Evolutionary conservation across 2,329 filamentous ascomycete species (phyloP), one percentile per base, ranked within the genome.

Genomic region (Fusarium sp.): DNA sequence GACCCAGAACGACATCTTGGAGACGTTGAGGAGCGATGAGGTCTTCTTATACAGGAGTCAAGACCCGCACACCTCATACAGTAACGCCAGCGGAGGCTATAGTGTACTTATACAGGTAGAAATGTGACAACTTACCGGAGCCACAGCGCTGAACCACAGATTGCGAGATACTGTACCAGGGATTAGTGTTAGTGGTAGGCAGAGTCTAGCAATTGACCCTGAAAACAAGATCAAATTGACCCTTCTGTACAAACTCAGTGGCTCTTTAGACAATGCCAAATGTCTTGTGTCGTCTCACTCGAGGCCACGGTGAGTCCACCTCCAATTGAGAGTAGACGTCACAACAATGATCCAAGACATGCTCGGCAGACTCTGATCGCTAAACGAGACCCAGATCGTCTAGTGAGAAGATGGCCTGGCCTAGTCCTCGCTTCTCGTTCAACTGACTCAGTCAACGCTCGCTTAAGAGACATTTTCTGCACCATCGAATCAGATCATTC

Each of bases 31-130:
- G 6, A 33, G 13, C 14, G 17, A 26, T 26, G 7, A 22, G 8
- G 1, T 0, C 4, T 8, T 7, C 11, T 31, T 17, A 36, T 36
- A 26, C 4, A 3, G 0, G 8, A 36, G 4, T 36, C 49, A 36
- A 36, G 12, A 3, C 18, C 36, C 3, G 2, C 24, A 52, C 3
- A 3, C 0, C 2, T 14, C 18, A 9, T 20, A 5, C 7, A 13
- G 3, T 9, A 1, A 54, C 38, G 18, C 5, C 24, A 38, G 18
- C 24, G 2, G 6, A 10, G 13, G 3, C n/a, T 8, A 22, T 5
- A 9, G 6, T 8, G n/a, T 12, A 38, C 35, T 13, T 4, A 7
- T 13, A 24, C 7, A 35, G 48, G 22, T 24, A 10, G 15, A 35
- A 22, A 24, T 6, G 12, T 20, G 31, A 14, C 22, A 7, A 11